Conservation (phyloP, 192 early-diverging fungal genomes). For the Phycomyces nitens region DNA sequence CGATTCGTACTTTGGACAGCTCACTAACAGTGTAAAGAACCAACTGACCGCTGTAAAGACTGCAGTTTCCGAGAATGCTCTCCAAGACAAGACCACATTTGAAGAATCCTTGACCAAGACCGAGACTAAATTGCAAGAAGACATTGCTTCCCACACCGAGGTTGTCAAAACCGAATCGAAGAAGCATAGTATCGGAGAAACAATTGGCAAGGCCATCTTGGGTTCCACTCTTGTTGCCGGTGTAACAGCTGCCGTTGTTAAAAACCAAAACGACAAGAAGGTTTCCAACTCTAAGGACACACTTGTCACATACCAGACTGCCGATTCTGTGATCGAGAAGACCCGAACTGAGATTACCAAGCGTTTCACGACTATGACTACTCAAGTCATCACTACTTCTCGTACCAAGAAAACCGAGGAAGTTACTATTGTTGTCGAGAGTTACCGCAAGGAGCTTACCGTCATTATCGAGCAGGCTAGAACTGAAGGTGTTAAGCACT, state of each 20-base stretch:
- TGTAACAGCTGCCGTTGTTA: slow-evolving; percentile 9
- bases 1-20: slow-evolving; percentile 7
- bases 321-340: slow-evolving; percentile 3
- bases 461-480: slow-evolving; percentile 16
- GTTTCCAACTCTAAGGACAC: not conserved
- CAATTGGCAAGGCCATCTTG: not conserved
- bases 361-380: not conserved
- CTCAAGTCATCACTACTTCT: not conserved
- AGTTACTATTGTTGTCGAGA: slow-evolving; percentile 1
- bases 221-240: slow-evolving; percentile 13
- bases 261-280: not conserved
- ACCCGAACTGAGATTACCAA: slow-evolving; percentile 3
- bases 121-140: slow-evolving; percentile 1
- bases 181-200: slow-evolving; percentile 7
- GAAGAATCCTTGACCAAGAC: not conserved
- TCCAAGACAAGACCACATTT: not conserved
- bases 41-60: slow-evolving; percentile 1
- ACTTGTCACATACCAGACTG: not conserved
- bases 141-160: slow-evolving; percentile 1
- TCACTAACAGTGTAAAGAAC: not conserved
- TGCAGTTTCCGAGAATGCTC: not conserved
- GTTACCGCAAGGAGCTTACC: slow-evolving; percentile 1
- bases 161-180: not conserved
- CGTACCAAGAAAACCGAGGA: not conserved
- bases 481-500: slow-evolving; percentile 1